phyloP scores from a whole-genome alignment of 2,329 filamentous ascomycete genomes.

The Shiraia sp. region DNA sequence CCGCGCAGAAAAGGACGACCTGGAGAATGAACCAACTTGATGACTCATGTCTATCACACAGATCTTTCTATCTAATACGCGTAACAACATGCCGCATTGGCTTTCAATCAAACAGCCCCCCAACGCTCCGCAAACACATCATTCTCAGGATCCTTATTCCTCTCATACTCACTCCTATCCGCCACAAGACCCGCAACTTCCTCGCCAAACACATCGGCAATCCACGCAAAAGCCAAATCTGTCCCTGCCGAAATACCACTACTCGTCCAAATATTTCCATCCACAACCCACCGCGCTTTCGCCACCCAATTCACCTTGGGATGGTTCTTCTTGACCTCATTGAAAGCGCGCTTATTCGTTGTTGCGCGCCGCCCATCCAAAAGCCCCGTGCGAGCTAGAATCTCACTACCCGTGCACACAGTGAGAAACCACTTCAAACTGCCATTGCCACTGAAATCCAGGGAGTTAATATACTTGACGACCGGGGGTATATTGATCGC shows the following conservation, averaged over 20 bases:
- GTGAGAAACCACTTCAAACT: conserved; percentile 62
- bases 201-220: conserved; percentile 58
- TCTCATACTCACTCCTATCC: conserved; percentile 61
- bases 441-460: conserved; percentile 47
- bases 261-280: conserved; percentile 69
- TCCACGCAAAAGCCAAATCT: conserved; percentile 63
- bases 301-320: conserved; percentile 63
- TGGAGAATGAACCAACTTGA: too few species aligned
- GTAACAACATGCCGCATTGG: too few species aligned
- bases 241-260: conserved; percentile 67
- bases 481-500: conserved; percentile 39
- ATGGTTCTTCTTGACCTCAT: conserved; percentile 51
- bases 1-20: neutral
- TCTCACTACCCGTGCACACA: conserved; percentile 67
- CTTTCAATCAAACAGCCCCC: conserved; percentile 23
- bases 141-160: conserved; percentile 53
- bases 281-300: conserved; percentile 65
- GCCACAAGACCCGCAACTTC: conserved; percentile 55
- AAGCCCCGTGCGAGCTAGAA: conserved; percentile 63
- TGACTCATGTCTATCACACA: too few species aligned
- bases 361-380: conserved; percentile 65
- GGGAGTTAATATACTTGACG: conserved; percentile 51
- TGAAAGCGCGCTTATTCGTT: conserved; percentile 66
- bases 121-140: conserved; percentile 60
- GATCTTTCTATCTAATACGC: neutral